Base-by-base conservation (phyloP, 176 grass and related monocot species). In the Musa itinerans region DNA sequence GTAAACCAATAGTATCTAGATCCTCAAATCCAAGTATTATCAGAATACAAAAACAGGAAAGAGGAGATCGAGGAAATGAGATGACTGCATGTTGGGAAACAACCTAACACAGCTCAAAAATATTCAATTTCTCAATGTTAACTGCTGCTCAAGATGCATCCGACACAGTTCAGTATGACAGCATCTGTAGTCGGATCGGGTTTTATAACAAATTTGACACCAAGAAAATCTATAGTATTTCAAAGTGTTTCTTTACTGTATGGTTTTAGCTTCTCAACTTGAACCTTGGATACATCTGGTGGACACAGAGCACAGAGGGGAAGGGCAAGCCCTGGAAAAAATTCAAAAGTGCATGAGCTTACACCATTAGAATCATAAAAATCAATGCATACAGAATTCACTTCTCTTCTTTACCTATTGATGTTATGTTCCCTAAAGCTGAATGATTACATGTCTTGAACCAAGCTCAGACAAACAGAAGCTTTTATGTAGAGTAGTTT, bases 171-270 rank as follows among this genome's bases (percentile, higher is more conserved):
- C 52, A 91, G 79, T 19, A 80, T 85, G n/a, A 98, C 82, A 0
- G 90, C 91, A 76, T 75, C 79, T 5, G 88, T 89, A 72, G 79
- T 87, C 50, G 90, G 84, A 65, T 98, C 86, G 11, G 90, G 90
- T 53, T 89, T 87, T 78, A 93, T 93, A 68, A 87, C 50, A 78
- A 98, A 93, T 68, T 83, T 93, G 51, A 93, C 86, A 13, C 80
- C 84, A 61, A 98, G 90, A 79, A 98, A 98, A 80, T 93, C 88
- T 59, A 54, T 85, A 50, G 91, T 93, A 76, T 98, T 93, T 85
- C 82, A 56, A 73, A 93, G 86, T 17, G 88, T 91, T 73, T 91
- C 94, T 13, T 93, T 91, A 56, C 86, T 82, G 1, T 84, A 83
- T 43, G 90, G 90, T 55, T 88, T 93, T 15, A 98, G 77, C 82